Conservation (phyloP, 768 basidiomycete species). For the Pleurotus pulmonarius region DNA sequence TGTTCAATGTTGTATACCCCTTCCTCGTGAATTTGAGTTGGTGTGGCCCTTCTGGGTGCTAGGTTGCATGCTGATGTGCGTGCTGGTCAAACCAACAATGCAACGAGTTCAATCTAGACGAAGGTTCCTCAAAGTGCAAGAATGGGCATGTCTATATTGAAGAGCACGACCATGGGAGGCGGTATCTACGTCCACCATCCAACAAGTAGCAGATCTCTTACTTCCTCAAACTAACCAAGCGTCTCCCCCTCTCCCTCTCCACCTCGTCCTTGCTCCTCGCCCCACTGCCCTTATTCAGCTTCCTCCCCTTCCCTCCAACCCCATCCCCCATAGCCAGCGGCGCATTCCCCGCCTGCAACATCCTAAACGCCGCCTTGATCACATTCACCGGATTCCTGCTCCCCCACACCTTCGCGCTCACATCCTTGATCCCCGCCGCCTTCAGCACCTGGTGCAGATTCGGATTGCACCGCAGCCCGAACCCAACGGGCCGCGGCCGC, state of each 20-base stretch:
- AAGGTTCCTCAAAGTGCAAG: too few relatives aligned
- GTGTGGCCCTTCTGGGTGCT: too few relatives aligned
- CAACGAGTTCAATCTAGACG: too few relatives aligned
- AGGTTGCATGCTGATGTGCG: too few relatives aligned
- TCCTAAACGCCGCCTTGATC: slow-evolving; percentile 77
- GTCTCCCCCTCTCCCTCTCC: slow-evolving; percentile 81
- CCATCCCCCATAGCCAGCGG: slow-evolving; percentile 83
- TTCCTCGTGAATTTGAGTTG: too few relatives aligned
- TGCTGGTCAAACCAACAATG: too few relatives aligned
- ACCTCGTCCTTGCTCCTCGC: slow-evolving; percentile 64
- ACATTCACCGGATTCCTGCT: slow-evolving; percentile 84
- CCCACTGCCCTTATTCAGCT: slow-evolving; percentile 73
- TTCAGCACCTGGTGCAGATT: slow-evolving; percentile 85
- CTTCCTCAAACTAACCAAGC: slow-evolving; percentile 62
- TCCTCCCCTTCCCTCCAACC: slow-evolving; percentile 65
- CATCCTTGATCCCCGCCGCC: slow-evolving; percentile 93
- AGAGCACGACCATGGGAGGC: too few relatives aligned
- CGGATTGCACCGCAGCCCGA: slow-evolving; percentile 88
- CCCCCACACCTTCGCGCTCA: slow-evolving; percentile 94
- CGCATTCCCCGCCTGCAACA: slow-evolving; percentile 83
- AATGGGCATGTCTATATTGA: too few relatives aligned
- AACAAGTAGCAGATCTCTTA: slow-evolving; percentile 15
- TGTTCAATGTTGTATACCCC: too few relatives aligned
- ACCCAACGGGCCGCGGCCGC: slow-evolving; percentile 82
- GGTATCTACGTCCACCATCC: too few relatives aligned